phyloP scores from a whole-genome alignment of 2,329 filamentous ascomycete genomes.

The Calonectria pseudoreteaudii region DNA sequence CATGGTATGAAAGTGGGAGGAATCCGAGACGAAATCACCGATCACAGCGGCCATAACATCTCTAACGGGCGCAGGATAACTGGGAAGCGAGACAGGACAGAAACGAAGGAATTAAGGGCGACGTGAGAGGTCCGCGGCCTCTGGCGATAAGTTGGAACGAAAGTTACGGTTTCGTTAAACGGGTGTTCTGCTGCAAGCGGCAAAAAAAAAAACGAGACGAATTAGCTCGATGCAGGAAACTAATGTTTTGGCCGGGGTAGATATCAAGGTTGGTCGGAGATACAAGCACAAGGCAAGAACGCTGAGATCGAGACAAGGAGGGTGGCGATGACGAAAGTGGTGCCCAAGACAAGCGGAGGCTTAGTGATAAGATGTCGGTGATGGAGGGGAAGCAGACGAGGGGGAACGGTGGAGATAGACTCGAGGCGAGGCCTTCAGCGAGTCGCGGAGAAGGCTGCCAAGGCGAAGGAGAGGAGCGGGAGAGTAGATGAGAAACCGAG shows the following conservation, averaged over 20 bases:
- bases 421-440: constrained; percentile 25
- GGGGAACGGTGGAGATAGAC: constrained; percentile 7
- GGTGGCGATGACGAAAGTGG: constrained; percentile 40
- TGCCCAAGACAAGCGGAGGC: constrained; percentile 35
- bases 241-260: constrained; percentile 25
- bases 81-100: background rate
- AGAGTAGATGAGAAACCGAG: constrained; percentile 32
- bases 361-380: constrained; percentile 38
- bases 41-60: constrained; percentile 74
- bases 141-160: constrained; percentile 30
- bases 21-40: constrained; percentile 80
- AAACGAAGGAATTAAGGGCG: constrained; percentile 8
- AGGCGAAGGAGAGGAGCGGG: constrained; percentile 12
- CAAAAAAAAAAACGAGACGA: constrained; percentile 34
- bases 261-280: constrained; percentile 16
- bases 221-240: constrained; percentile 36
- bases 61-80: constrained; percentile 31
- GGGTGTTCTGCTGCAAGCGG: constrained; percentile 31
- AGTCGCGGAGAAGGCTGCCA: constrained; percentile 26
- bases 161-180: constrained; percentile 33
- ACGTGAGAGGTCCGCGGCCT: constrained; percentile 36
- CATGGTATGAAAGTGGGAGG: constrained; percentile 77
- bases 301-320: constrained; percentile 23
- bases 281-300: constrained; percentile 20
- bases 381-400: constrained; percentile 33